Percentiles rank a stretch among this genome's conserved stretches.
These are phyloP conservation scores for Sporothrix pseudoabietina DNA, from an alignment of 2,329 filamentous ascomycete species.

Conservation along the genomic window DNA sequence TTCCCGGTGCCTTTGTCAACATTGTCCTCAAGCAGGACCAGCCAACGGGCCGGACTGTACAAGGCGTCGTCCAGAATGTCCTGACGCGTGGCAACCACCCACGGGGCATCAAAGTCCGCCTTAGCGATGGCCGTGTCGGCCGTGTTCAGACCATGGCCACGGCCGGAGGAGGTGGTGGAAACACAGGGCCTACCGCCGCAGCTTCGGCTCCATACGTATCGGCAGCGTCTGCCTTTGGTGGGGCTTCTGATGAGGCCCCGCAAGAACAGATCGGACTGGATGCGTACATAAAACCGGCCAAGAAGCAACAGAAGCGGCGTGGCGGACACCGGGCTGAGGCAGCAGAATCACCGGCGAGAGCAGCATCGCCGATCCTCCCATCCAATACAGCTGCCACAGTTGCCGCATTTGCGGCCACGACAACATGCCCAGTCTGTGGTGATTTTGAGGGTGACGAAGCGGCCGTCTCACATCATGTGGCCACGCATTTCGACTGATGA, in stretches of 20 bases:
- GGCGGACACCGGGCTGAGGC: slow-evolving; percentile 37
- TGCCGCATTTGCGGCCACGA: slow-evolving; percentile 8
- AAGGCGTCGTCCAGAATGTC: slow-evolving; percentile 66
- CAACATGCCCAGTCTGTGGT: slow-evolving; percentile 66
- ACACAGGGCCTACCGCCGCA: slow-evolving; percentile 29
- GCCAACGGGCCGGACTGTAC: slow-evolving; percentile 69
- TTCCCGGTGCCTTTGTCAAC: slow-evolving; percentile 65
- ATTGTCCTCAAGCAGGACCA: slow-evolving; percentile 79
- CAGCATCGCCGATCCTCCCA: slow-evolving; percentile 30
- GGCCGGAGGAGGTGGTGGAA: slow-evolving; percentile 25
- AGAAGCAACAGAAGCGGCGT: slow-evolving; percentile 38
- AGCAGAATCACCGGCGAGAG: slow-evolving; percentile 34
- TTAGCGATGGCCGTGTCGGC: slow-evolving; percentile 71
- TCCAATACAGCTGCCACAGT: background rate
- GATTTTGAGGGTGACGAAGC: slow-evolving; percentile 68
- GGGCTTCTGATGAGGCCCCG: slow-evolving; percentile 41
- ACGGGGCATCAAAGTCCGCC: slow-evolving; percentile 75
- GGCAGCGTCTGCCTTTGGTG: background rate
- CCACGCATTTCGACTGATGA: slow-evolving; percentile 54
- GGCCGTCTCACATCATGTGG: slow-evolving; percentile 69
- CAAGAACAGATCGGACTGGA: slow-evolving; percentile 52
- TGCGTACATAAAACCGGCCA: slow-evolving; percentile 49
- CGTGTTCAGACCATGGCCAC: slow-evolving; percentile 66
- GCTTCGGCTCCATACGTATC: background rate
- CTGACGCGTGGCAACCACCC: slow-evolving; percentile 75